phyloP scores from a whole-genome alignment of 1,284 basidiomycete genomes.

The Ustilago vetiveriae region DNA sequence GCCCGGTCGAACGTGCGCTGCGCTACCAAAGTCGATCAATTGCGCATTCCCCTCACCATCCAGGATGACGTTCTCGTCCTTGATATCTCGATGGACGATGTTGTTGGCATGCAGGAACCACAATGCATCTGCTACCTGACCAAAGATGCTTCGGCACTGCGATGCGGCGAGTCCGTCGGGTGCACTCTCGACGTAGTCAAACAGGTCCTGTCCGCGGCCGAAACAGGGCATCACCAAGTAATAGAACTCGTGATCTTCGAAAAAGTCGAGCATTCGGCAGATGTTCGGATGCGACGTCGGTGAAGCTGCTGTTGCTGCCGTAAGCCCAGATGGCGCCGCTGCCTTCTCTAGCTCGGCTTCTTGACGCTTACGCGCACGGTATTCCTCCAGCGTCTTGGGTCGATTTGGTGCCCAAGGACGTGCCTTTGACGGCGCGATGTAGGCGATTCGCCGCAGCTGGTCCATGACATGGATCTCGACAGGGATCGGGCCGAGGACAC shows the following conservation, averaged over 20 bases:
- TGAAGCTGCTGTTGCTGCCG: neutral
- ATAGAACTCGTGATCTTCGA: constrained; percentile 96
- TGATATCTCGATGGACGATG: constrained; percentile 96
- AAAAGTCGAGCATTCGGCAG: constrained; percentile 93
- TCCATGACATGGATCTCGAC: constrained; percentile 98
- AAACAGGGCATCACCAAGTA: constrained; percentile 77
- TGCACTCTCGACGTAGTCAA: constrained; percentile 90
- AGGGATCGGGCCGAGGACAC: constrained; percentile 91
- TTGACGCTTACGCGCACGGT: constrained; percentile 21
- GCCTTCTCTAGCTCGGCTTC: constrained; percentile 20
- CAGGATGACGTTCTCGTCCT: constrained; percentile 91
- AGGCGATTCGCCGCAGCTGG: constrained; percentile 78
- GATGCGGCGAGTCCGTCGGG: constrained; percentile 83
- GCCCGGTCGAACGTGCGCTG: constrained; percentile 78
- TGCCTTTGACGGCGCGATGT: constrained; percentile 37
- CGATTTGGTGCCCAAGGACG: constrained; percentile 50
- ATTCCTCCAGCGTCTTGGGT: constrained; percentile 38
- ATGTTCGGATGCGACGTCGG: constrained; percentile 79
- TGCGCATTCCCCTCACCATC: constrained; percentile 73
- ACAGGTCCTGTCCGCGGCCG: constrained; percentile 77
- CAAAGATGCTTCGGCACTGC: constrained; percentile 84
- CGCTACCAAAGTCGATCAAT: constrained; percentile 89
- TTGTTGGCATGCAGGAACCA: constrained; percentile 89
- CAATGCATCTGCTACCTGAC: constrained; percentile 92
- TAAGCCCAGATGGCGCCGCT: neutral